These are phyloP conservation scores for Coriolopsis trogii DNA, from an alignment of 1,284 basidiomycete genomes.

Conservation along the genomic window DNA sequence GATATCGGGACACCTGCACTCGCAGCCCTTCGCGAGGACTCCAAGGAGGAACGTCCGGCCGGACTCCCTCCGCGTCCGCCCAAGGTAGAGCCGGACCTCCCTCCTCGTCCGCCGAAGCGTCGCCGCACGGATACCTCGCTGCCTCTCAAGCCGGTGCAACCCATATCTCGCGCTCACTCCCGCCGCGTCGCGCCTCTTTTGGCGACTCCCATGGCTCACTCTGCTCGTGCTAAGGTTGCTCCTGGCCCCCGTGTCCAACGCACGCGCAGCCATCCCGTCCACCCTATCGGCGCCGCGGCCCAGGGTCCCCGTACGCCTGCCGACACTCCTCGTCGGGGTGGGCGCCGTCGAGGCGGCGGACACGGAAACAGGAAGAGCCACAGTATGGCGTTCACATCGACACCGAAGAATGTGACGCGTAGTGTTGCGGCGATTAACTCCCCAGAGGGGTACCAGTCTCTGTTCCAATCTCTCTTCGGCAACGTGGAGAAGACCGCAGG, in stretches of 20 bases:
- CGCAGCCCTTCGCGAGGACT: constrained; percentile 22
- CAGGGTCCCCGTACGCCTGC: neutral
- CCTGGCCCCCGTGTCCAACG: constrained; percentile 12
- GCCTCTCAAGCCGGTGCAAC: constrained; percentile 10
- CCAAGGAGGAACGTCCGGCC: constrained; percentile 7
- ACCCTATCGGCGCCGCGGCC: too few species aligned
- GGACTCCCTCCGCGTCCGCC: constrained; percentile 11
- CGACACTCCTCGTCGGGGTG: neutral
- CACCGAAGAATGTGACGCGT: constrained; percentile 30
- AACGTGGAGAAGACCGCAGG: constrained; percentile 2
- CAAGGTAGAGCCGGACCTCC: too few species aligned
- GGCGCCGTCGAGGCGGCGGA: neutral
- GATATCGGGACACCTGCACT: constrained; percentile 16
- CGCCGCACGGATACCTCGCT: constrained; percentile 15
- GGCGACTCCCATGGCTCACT: neutral
- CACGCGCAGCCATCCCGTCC: constrained; percentile 12
- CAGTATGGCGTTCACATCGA: constrained; percentile 29
- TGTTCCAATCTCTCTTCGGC: constrained; percentile 11
- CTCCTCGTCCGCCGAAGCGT: constrained; percentile 20
- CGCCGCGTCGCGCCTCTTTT: constrained; percentile 21
- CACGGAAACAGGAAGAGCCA: constrained; percentile 7
- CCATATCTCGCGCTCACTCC: constrained; percentile 26
- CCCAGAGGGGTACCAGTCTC: constrained; percentile 8
- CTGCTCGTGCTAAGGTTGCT: neutral
- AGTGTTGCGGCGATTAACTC: constrained; percentile 15